Conservation (phyloP, 257 asterid genomes). For the Solanum arcanum region DNA sequence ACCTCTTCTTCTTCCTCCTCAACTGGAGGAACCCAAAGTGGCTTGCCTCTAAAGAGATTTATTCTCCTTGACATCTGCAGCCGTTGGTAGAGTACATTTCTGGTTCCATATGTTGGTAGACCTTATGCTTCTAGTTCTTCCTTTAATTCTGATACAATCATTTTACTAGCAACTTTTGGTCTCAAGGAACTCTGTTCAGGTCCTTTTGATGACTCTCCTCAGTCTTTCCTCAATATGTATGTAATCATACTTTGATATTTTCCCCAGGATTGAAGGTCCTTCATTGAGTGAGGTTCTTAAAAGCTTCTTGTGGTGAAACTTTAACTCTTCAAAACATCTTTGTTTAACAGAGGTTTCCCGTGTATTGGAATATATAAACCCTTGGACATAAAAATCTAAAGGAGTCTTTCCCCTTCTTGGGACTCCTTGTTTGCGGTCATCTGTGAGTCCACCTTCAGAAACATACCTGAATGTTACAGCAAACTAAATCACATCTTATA, state of each 20-base stretch:
- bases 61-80: slow-evolving; percentile 98
- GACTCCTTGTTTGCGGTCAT: slow-evolving; percentile 95
- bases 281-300: slow-evolving; percentile 69
- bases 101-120: slow-evolving; percentile 91
- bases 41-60: slow-evolving; percentile 94
- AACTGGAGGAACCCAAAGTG: slow-evolving; percentile 98
- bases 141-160: too few species aligned
- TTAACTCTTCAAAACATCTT: slow-evolving; percentile 86
- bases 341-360: slow-evolving; percentile 93
- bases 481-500: slow-evolving; percentile 13
- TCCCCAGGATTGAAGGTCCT: slow-evolving; percentile 72
- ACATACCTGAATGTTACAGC: slow-evolving; percentile 52
- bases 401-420: slow-evolving; percentile 98
- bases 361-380: slow-evolving; percentile 79
- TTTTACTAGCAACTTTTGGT: too few species aligned
- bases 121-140: background rate
- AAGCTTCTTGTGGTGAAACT: slow-evolving; percentile 74
- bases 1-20: slow-evolving; percentile 99
- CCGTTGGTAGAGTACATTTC: slow-evolving; percentile 97
- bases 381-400: slow-evolving; percentile 90
- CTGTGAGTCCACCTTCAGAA: slow-evolving; percentile 97
- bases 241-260: too few species aligned
- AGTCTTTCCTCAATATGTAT: too few species aligned
- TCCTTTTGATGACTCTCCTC: too few species aligned
- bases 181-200: too few species aligned